Evolutionary conservation across 2,329 filamentous ascomycete genomes (phyloP).

Genomic region (Aureobasidium melanogenum): DNA sequence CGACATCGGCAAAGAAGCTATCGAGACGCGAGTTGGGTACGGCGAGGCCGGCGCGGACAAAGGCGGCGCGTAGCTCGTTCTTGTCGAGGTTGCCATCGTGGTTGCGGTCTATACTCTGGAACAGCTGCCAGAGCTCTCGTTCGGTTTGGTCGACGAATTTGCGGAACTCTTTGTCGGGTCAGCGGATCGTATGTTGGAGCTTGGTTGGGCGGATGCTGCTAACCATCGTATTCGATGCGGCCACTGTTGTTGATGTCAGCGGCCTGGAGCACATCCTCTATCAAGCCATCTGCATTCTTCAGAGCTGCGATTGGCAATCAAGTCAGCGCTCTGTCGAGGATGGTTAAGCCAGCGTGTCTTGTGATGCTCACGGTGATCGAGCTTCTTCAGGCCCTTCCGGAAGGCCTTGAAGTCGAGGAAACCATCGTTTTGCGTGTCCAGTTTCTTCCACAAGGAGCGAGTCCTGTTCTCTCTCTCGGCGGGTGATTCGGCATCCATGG

Average conservation of each 20-base stretch:
- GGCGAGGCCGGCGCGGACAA: slow-evolving; percentile 66
- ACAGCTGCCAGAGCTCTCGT: slow-evolving; percentile 69
- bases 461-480: slow-evolving; percentile 73
- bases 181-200: neutral
- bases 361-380: slow-evolving; percentile 73
- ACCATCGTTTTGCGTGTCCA: slow-evolving; percentile 68
- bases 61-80: slow-evolving; percentile 70
- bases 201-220: slow-evolving; percentile 14
- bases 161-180: slow-evolving; percentile 62
- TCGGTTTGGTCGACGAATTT: slow-evolving; percentile 83
- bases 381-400: slow-evolving; percentile 73
- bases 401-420: slow-evolving; percentile 77
- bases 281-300: slow-evolving; percentile 83
- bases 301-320: slow-evolving; percentile 44
- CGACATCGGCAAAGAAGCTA: slow-evolving; percentile 82
- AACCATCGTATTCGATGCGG: slow-evolving; percentile 82
- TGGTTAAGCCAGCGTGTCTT: slow-evolving; percentile 15
- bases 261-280: slow-evolving; percentile 68
- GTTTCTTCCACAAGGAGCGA: slow-evolving; percentile 71
- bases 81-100: slow-evolving; percentile 80
- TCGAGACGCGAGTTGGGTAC: slow-evolving; percentile 70
- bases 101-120: slow-evolving; percentile 78
- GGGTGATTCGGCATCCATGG: slow-evolving; percentile 67
- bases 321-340: neutral
- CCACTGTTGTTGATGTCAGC: slow-evolving; percentile 86